Base-by-base conservation (phyloP, 352 stramenopile species). In the Thalassiosira oceanica region DNA sequence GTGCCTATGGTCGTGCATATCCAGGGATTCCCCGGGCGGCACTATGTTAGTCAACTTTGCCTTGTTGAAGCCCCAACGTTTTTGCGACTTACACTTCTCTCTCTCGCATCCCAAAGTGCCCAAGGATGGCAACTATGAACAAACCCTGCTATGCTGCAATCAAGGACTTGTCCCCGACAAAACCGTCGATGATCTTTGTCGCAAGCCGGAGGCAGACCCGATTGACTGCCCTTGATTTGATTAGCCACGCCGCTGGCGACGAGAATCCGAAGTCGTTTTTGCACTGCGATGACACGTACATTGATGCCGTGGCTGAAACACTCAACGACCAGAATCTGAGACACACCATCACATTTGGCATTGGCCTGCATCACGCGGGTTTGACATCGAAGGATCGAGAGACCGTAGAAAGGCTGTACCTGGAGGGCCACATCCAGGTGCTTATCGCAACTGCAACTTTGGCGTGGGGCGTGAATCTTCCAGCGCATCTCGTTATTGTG, bases 51-150 rank as follows among this genome's bases (percentile, higher is more conserved):
- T n/a, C n/a, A n/a, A n/a, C n/a, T n/a, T n/a, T n/a, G n/a, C n/a
- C n/a, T n/a, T n/a, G n/a, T n/a, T n/a, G n/a, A n/a, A n/a, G n/a
- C n/a, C n/a, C n/a, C n/a, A n/a, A n/a, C n/a, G n/a, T n/a, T n/a
- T n/a, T n/a, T n/a, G n/a, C n/a, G n/a, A n/a, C n/a, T n/a, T n/a
- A n/a, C n/a, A n/a, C n/a, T n/a, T n/a, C n/a, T n/a, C n/a, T n/a
- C n/a, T n/a, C n/a, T n/a, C n/a, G n/a, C n/a, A n/a, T n/a, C n/a
- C n/a, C n/a, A n/a, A n/a, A n/a, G 48, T 97, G 96, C 52, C 92
- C 95, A 15, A 85, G 96, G 11, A 99, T 99, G 97, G 94, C 94
- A 2, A 98, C 94, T 5, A 99, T 99, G 97, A 99, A 99, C 83
- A 99, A 99, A 48, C 97, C 97, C 3, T 97, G 94, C 3, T 99